Base-by-base conservation (phyloP, 23 red algal genomes). In the Gracilaria domingensis region DNA sequence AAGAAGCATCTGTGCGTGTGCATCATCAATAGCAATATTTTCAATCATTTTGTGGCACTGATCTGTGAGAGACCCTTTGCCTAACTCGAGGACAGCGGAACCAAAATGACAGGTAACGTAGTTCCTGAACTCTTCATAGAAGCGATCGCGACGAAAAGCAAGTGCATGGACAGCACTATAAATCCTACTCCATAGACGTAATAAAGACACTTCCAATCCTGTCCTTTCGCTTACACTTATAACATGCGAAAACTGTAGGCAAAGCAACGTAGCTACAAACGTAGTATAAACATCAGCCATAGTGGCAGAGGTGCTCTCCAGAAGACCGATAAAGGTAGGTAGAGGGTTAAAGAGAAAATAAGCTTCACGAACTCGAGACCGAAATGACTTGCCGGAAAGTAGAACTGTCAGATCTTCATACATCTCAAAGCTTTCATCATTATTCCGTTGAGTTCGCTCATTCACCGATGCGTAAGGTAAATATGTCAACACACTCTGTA, bases 201-300 rank as follows among this genome's bases (percentile, higher is more conserved):
- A 50, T 26, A 79, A 45, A 40, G 39, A 47, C 8, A 38, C 26
- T 50, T 79, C 74, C 74, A 79, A 17, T 45, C 8, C 26, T 45
- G 11, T 12, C 37, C 26, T 79, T n/a, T 79, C 33, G 33, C 25
- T 45, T 16, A 17, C 48, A 38, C 37, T 79, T 13, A 79, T 12
- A 16, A 79, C 24, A 25, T 29, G 12, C 26, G 40, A 50, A 28
- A 36, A 29, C 4, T 24, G 16, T 29, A 47, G 9, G 11, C 28
- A 33, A 29, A 67, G 33, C 33, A 67, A 21, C 62, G 33, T 67
- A 67, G 62, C 62, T 21, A 67, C 62, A 49, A 79, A 79, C 11
- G 48, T 40, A 36, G 74, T 36, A 48, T 79, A 79, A 54, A 45
- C 39, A 79, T 45, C 74, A 50, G 74, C 39, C 74, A 79, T 79